A percentile compares a stretch with the other conserved stretches of the same genome.
These are phyloP conservation scores for Pyracantha coccinea DNA, from an alignment of 331 rosid species.

Conservation along the genomic window DNA sequence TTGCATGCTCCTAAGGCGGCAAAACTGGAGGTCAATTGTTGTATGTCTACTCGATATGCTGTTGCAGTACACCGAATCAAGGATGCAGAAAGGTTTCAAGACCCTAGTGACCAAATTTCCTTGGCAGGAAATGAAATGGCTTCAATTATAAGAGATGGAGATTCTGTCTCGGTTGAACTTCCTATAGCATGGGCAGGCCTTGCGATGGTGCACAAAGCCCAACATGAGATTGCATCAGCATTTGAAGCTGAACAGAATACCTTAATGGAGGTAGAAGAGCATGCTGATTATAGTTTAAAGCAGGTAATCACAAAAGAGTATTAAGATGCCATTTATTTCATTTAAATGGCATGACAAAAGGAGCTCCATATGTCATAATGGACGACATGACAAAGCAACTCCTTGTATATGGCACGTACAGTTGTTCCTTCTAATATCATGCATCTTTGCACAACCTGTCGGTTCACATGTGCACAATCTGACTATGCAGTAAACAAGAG, in stretches of 20 bases:
- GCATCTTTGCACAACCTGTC: background rate
- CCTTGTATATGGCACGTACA: background rate
- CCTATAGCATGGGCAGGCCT: constrained; percentile 94
- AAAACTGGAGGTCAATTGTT: constrained; percentile 85
- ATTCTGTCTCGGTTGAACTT: constrained; percentile 58
- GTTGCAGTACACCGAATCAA: constrained; percentile 75
- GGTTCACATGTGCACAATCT: background rate
- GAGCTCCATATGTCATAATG: background rate
- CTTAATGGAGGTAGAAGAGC: constrained; percentile 66
- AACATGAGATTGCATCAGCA: constrained; percentile 80
- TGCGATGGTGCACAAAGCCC: constrained; percentile 92
- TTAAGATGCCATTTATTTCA: background rate
- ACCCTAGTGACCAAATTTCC: constrained; percentile 69
- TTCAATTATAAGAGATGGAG: constrained; percentile 85
- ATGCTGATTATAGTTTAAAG: constrained; percentile 60
- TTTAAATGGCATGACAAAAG: background rate
- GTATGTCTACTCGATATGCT: constrained; percentile 90
- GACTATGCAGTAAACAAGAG: background rate
- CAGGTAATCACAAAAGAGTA: constrained; percentile 44
- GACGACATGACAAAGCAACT: background rate
- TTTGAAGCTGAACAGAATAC: constrained; percentile 56
- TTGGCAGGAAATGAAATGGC: constrained; percentile 99
- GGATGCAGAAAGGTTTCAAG: constrained; percentile 97
- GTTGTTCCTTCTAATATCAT: background rate
- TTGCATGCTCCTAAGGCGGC: constrained; percentile 57